Evolutionary conservation across 2,329 filamentous ascomycete species (phyloP).

Genomic region (Penicillium sp.): DNA sequence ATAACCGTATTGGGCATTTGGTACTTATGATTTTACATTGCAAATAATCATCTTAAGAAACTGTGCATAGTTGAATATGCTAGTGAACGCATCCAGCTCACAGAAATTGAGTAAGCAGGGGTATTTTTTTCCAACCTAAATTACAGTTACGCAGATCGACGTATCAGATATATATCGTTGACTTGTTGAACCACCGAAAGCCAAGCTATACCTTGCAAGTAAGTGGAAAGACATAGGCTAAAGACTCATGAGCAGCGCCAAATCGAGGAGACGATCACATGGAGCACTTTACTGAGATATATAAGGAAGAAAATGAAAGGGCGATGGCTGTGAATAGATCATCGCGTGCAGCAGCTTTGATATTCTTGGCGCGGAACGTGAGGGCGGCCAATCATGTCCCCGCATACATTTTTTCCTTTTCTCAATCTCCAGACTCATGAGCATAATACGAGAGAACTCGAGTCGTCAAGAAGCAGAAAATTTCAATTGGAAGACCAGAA

Average conservation of each 20-base stretch:
- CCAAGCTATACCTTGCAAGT: background rate
- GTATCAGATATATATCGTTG: background rate
- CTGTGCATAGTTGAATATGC: background rate
- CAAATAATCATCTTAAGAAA: background rate
- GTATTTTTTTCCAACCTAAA: background rate
- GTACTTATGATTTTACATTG: background rate
- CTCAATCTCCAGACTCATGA: constrained; percentile 13
- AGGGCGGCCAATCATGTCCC: constrained; percentile 25
- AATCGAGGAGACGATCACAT: too few relatives aligned
- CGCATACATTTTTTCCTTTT: constrained; percentile 25
- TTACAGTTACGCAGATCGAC: too few relatives aligned
- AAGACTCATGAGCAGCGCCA: too few relatives aligned
- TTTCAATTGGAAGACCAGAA: background rate
- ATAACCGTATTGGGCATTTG: background rate
- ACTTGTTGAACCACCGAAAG: background rate
- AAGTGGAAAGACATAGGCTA: too few relatives aligned
- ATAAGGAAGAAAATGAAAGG: too few relatives aligned
- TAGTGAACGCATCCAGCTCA: too few relatives aligned
- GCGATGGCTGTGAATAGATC: background rate
- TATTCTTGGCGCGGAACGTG: constrained; percentile 24
- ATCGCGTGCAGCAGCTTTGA: background rate
- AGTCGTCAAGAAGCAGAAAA: background rate
- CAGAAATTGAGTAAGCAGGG: background rate
- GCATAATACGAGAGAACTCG: constrained; percentile 3
- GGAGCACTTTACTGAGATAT: background rate